These are phyloP conservation scores for Peronosclerospora sorghi DNA, from an alignment of 352 stramenopile genomes.

Conservation along the genomic window DNA sequence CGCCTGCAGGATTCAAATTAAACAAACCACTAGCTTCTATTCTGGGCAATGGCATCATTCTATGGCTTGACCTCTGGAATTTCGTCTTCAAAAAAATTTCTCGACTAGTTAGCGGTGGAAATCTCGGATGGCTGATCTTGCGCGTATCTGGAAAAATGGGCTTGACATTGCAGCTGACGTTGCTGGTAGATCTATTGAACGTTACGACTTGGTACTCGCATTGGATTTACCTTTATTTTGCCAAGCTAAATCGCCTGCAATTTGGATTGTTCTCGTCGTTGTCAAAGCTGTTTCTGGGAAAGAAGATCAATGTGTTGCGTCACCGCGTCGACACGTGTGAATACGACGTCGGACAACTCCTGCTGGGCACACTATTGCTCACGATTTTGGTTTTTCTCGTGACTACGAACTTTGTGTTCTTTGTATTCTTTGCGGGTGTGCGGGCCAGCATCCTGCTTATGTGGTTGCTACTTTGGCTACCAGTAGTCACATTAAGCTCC, in stretches of 20 bases:
- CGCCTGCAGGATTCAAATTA: slow-evolving; percentile 75
- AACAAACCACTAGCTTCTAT: slow-evolving; percentile 85
- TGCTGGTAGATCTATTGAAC: slow-evolving; percentile 59
- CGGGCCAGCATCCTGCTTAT: slow-evolving; percentile 34
- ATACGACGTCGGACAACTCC: slow-evolving; percentile 84
- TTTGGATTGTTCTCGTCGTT: slow-evolving; percentile 73
- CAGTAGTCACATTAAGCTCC: slow-evolving; percentile 36
- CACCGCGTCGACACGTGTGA: slow-evolving; percentile 89
- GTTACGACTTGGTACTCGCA: slow-evolving; percentile 79
- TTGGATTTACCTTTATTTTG: slow-evolving; percentile 82
- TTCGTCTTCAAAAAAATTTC: slow-evolving; percentile 31
- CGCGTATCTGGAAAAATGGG: slow-evolving; percentile 25
- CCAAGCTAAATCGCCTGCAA: slow-evolving; percentile 76
- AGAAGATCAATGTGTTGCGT: slow-evolving; percentile 90
- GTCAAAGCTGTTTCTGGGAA: slow-evolving; percentile 89
- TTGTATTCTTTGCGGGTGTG: slow-evolving; percentile 86
- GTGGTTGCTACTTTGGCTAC: slow-evolving; percentile 35
- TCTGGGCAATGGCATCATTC: slow-evolving; percentile 71
- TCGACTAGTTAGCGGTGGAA: neutral
- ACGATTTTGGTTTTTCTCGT: slow-evolving; percentile 89
- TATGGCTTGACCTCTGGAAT: slow-evolving; percentile 71
- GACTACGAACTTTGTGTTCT: slow-evolving; percentile 90
- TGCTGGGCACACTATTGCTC: slow-evolving; percentile 90
- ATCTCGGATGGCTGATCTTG: slow-evolving; percentile 5
- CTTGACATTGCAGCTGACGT: slow-evolving; percentile 59